phyloP scores from a whole-genome alignment of 306 rosid genomes.

The Trichosanthes truncata region DNA sequence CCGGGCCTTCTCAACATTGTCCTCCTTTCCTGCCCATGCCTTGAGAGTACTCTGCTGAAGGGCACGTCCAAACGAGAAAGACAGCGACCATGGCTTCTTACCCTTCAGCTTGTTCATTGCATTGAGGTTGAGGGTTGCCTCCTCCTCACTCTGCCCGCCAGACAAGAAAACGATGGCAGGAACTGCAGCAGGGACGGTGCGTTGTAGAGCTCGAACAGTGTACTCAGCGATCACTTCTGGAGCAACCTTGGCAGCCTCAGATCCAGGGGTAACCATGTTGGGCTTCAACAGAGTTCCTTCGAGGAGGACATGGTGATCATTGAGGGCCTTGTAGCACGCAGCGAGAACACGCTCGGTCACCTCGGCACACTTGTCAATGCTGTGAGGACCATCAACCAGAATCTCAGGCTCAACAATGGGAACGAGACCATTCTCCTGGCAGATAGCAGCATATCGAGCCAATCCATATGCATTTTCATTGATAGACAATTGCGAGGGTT shows the following conservation, averaged over 20 bases:
- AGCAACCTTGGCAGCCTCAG: constrained; percentile 42
- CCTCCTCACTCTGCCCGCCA: constrained; percentile 93
- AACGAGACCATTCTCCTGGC: constrained; percentile 78
- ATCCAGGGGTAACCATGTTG: constrained; percentile 87
- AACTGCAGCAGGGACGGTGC: constrained; percentile 67
- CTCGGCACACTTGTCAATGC: constrained; percentile 57
- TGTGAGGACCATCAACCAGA: constrained; percentile 63
- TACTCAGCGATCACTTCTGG: constrained; percentile 60
- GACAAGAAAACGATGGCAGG: constrained; percentile 75
- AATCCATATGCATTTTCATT: constrained; percentile 64
- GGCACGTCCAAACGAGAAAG: constrained; percentile 82
- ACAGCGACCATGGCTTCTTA: constrained; percentile 76
- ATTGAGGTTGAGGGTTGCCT: constrained; percentile 61
- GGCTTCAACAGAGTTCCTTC: constrained; percentile 88
- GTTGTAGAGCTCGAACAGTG: constrained; percentile 53
- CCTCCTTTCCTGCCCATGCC: constrained; percentile 68
- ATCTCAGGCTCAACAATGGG: constrained; percentile 93
- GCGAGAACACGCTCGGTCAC: constrained; percentile 78
- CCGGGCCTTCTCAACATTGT: constrained; percentile 48
- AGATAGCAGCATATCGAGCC: constrained; percentile 65
- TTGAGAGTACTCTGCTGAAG: constrained; percentile 85
- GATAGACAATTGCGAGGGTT: constrained; percentile 55
- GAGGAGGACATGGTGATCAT: constrained; percentile 60
- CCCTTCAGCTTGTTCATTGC: constrained; percentile 72
- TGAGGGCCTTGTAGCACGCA: constrained; percentile 69